phyloP scores from a whole-genome alignment of 169 alveolate genomes.

The Perkinsus olseni region DNA sequence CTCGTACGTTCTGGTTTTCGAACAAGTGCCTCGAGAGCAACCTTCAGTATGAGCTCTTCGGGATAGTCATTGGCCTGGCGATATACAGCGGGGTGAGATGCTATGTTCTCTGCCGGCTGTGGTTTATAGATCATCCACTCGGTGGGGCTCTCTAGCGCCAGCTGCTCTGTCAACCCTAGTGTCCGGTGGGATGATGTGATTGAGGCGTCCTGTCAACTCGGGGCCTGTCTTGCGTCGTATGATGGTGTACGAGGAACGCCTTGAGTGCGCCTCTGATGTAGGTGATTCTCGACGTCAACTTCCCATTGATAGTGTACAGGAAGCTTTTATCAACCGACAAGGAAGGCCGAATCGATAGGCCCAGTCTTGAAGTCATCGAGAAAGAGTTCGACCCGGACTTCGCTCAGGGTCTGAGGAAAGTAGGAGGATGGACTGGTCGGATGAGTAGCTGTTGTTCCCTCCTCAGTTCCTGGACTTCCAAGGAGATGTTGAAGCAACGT shows the following conservation, averaged over 20 bases:
- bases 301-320: conserved; percentile 69
- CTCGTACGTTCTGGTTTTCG: conserved; percentile 66
- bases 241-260: too few relatives aligned
- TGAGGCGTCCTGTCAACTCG: too few relatives aligned
- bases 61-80: conserved; percentile 72
- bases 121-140: background rate
- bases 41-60: conserved; percentile 67
- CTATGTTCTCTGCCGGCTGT: background rate
- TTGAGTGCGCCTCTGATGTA: background rate
- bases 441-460: background rate
- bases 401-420: background rate
- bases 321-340: conserved; percentile 37
- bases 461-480: background rate
- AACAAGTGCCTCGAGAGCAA: conserved; percentile 54
- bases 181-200: too few relatives aligned
- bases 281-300: conserved; percentile 57
- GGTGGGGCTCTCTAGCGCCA: too few relatives aligned
- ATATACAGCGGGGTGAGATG: conserved; percentile 51
- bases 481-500: background rate
- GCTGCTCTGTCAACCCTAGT: too few relatives aligned
- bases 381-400: background rate
- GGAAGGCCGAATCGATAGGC: background rate
- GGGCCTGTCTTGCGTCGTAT: too few relatives aligned
- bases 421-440: background rate
- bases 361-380: background rate